Base-by-base conservation (phyloP, 116 monocot species). In the Dioscorea cayenensis region DNA sequence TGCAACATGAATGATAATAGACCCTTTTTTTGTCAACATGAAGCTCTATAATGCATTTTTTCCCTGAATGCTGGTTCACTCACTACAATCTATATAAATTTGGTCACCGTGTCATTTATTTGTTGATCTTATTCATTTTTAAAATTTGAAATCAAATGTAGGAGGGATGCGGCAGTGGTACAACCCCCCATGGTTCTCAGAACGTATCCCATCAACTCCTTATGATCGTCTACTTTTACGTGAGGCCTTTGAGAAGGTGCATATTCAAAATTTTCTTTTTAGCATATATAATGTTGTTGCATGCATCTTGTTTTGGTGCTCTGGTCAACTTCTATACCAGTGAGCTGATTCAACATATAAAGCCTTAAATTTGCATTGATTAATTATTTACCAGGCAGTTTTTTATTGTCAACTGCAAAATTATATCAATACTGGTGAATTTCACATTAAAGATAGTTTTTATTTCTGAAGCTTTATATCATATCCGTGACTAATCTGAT, bases 131-230 rank as follows among this genome's bases (percentile, higher is more conserved):
- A 5, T 61, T 63, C 5, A 61, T 63, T 51, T 32, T 49, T 43
- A 43, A 10, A 43, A 43, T 43, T 1, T 43, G 21, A 38, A 10
- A 43, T 64, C n/a, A 27, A 38, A 14, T 73, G 19, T 75, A 91
- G 92, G 91, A 70, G 85, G 71, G 25, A 79, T 95, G 17, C 69
- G 83, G 52, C 89, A 89, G 65, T 95, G 95, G 95, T 92, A 95
- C 77, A 92, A 92, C 80, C 89, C 95, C n/a, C 78, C 80, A 74
- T 95, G 95, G 95, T 95, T 66, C 82, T 79, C 89, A 70, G 95
- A 95, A 60, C 20, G 43, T 23, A 82, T 92, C 76, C 95, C 95
- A 49, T 84, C 89, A 66, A 80, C 87, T 67, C 82, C 89, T 76
- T 95, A 95, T 72, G 81, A 92, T 79, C 70, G 89, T 70, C 67